These are phyloP conservation scores for Raphanus sativus DNA, from an alignment of 345 rosid species.

Conservation along the genomic window DNA sequence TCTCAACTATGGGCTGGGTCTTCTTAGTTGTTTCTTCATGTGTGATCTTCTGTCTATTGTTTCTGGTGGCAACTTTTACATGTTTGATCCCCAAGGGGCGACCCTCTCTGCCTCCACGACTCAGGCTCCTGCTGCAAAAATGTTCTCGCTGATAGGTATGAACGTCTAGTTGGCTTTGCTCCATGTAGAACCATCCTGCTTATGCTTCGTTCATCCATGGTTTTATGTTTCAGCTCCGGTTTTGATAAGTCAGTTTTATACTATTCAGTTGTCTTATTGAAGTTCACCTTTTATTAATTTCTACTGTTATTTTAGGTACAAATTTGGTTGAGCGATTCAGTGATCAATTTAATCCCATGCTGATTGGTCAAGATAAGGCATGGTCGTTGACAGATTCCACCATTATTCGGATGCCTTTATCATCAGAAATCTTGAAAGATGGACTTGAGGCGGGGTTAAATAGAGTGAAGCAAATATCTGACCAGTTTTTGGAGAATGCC, in stretches of 20 bases:
- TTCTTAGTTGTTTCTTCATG: constrained; percentile 75
- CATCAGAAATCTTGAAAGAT: constrained; percentile 68
- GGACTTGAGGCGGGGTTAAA: constrained; percentile 69
- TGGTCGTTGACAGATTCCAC: constrained; percentile 74
- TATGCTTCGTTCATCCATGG: constrained; percentile 8
- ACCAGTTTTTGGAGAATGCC: constrained; percentile 70
- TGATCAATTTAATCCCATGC: constrained; percentile 87
- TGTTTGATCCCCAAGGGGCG: constrained; percentile 89
- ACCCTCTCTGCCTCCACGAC: constrained; percentile 66
- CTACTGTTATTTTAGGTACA: constrained; percentile 57
- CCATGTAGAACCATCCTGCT: background rate
- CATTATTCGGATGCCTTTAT: constrained; percentile 86
- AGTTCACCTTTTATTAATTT: constrained; percentile 11
- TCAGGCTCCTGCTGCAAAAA: constrained; percentile 73
- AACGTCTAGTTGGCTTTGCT: constrained; percentile 13
- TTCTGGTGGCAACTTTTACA: constrained; percentile 83
- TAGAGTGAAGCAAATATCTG: constrained; percentile 63
- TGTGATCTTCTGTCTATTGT: constrained; percentile 79
- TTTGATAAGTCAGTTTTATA: constrained; percentile 14
- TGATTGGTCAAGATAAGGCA: constrained; percentile 67
- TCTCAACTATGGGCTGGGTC: constrained; percentile 87
- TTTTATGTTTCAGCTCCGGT: constrained; percentile 13
- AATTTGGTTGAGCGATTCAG: constrained; percentile 73
- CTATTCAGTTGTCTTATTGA: constrained; percentile 6
- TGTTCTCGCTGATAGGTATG: constrained; percentile 82